Percentiles rank a stretch among this genome's conserved stretches.
Evolutionary conservation across 2,329 filamentous ascomycete species (phyloP).

Genomic region (Ophiosphaerella korrae): DNA sequence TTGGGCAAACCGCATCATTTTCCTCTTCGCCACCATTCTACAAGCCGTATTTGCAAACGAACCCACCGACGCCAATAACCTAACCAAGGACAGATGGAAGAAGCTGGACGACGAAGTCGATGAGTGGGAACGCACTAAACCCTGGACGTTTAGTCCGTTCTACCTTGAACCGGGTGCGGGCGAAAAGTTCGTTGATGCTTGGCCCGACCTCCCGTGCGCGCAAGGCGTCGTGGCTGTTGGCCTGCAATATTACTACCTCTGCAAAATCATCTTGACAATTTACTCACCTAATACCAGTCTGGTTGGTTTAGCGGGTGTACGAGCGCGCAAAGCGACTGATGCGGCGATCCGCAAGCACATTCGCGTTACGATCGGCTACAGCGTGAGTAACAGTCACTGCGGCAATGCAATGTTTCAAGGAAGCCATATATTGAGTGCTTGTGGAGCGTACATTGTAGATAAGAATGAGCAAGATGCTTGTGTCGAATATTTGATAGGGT

Average conservation of each 20-base stretch:
- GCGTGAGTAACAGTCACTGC: conserved; percentile 33
- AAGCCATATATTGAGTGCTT: conserved; percentile 36
- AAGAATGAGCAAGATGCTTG: conserved; percentile 33
- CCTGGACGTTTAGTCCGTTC: conserved; percentile 35
- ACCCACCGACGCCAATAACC: conserved; percentile 14
- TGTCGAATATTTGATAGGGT: conserved; percentile 29
- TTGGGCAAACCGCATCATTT: conserved; percentile 42
- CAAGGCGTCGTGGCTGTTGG: conserved; percentile 35
- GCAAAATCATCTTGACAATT: conserved; percentile 36
- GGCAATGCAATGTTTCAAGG: conserved; percentile 39
- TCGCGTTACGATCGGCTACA: conserved; percentile 36
- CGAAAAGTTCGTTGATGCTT: conserved; percentile 25
- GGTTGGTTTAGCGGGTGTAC: conserved; percentile 33
- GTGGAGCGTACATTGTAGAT: conserved; percentile 35
- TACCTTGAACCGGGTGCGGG: conserved; percentile 28
- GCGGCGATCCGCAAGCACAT: conserved; percentile 34
- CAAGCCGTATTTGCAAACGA: conserved; percentile 32
- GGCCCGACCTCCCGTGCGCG: conserved; percentile 30
- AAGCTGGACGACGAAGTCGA: conserved; percentile 36
- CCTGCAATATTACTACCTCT: conserved; percentile 38
- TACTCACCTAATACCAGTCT: conserved; percentile 34
- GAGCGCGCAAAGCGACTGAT: conserved; percentile 32
- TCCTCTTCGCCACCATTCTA: conserved; percentile 36
- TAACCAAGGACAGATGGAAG: conserved; percentile 35
- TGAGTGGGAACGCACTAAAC: conserved; percentile 39